Evolutionary conservation across 768 basidiomycete genomes (phyloP).

Genomic region (Sarcodon sp.): DNA sequence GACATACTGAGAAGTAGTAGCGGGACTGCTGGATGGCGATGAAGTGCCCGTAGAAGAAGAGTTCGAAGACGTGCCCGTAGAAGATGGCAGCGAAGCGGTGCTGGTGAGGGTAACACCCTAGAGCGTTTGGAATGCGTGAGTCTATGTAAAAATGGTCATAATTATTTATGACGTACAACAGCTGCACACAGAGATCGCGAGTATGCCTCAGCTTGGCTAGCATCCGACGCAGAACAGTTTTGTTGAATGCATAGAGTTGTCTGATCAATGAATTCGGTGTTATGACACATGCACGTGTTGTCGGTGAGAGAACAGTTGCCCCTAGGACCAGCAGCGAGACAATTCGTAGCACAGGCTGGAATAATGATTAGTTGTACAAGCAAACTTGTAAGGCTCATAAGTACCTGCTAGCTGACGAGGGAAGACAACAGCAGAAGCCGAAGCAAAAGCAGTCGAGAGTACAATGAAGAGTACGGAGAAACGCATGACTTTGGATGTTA

Average conservation of each 20-base stretch:
- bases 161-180: slow-evolving; percentile 10
- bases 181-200: slow-evolving; percentile 13
- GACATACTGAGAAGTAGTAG: not conserved
- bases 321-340: slow-evolving; percentile 30
- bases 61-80: not conserved
- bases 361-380: not conserved
- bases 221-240: slow-evolving; percentile 13
- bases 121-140: not conserved
- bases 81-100: slow-evolving; percentile 13
- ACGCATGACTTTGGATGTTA: slow-evolving; percentile 28
- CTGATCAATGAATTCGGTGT: slow-evolving; percentile 12
- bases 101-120: slow-evolving; percentile 42
- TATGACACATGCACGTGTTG: slow-evolving; percentile 31
- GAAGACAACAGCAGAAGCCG: slow-evolving; percentile 3
- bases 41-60: slow-evolving; percentile 7
- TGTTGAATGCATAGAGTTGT: slow-evolving; percentile 16
- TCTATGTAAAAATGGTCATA: not conserved
- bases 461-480: slow-evolving; percentile 27
- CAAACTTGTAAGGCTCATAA: not conserved
- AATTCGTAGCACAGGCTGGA: slow-evolving; percentile 38
- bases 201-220: slow-evolving; percentile 11
- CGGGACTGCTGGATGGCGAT: slow-evolving; percentile 1
- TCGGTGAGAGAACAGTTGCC: slow-evolving; percentile 36
- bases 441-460: slow-evolving; percentile 12
- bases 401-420: slow-evolving; percentile 6